Percentiles rank a stretch among this genome's conserved stretches.
Evolutionary conservation across 2,329 filamentous ascomycete genomes (phyloP).

Genomic region (Lasiodiplodia sp.): DNA sequence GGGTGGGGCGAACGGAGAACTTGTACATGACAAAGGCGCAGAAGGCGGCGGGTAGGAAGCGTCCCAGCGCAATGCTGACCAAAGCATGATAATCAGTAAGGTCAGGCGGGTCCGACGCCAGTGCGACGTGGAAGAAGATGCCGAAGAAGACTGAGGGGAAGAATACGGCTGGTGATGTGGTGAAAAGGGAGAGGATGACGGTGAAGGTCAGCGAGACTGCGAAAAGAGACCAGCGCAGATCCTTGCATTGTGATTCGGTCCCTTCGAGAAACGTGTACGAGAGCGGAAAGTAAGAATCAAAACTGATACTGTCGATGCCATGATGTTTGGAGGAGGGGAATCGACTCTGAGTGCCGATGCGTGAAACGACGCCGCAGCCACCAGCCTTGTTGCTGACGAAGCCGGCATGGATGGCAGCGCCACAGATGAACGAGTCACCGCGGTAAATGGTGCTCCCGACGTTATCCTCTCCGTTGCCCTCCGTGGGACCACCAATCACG

Average conservation of each 20-base stretch:
- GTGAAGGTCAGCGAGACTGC: constrained; percentile 83
- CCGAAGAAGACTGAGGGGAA: constrained; percentile 84
- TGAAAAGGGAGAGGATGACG: constrained; percentile 79
- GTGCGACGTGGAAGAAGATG: constrained; percentile 87
- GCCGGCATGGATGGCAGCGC: constrained; percentile 83
- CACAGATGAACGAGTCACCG: constrained; percentile 88
- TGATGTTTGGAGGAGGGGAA: constrained; percentile 72
- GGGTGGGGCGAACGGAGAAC: constrained; percentile 77
- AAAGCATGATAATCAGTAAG: constrained; percentile 72
- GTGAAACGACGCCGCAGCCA: constrained; percentile 80
- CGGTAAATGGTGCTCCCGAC: constrained; percentile 72
- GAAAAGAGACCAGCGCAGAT: constrained; percentile 84
- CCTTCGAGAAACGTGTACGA: constrained; percentile 78
- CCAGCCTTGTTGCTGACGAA: constrained; percentile 74
- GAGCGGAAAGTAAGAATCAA: constrained; percentile 88
- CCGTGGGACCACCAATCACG: constrained; percentile 61
- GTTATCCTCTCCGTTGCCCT: constrained; percentile 45
- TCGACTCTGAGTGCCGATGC: constrained; percentile 71
- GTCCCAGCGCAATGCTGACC: constrained; percentile 78
- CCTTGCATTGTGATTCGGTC: constrained; percentile 72
- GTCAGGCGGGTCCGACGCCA: constrained; percentile 85
- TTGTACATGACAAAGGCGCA: constrained; percentile 87
- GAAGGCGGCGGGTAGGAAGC: constrained; percentile 87
- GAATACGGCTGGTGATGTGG: constrained; percentile 78
- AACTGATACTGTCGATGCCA: constrained; percentile 77